A percentile compares a stretch with the other conserved stretches of the same genome.
These are phyloP conservation scores for Volutella citrinella DNA, from an alignment of 2,329 filamentous ascomycete genomes.

Conservation along the genomic window DNA sequence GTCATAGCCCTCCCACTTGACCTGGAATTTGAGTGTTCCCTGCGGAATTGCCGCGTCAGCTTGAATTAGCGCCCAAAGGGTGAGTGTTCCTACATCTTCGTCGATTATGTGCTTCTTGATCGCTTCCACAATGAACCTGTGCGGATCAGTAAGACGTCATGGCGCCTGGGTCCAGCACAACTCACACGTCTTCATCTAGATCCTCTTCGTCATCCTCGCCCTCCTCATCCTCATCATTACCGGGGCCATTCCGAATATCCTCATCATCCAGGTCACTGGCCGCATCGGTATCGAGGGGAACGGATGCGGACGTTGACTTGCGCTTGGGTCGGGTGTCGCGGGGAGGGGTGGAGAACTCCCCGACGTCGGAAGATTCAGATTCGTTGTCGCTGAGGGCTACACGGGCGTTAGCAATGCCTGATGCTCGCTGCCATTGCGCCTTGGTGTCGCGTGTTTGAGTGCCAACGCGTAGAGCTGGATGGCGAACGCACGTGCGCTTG, in stretches of 20 bases:
- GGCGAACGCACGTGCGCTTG: no score
- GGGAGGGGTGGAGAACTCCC: conserved; percentile 22
- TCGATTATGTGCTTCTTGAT: conserved; percentile 65
- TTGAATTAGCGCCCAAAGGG: no score
- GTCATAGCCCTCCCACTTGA: conserved; percentile 81
- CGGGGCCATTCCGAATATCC: conserved; percentile 28
- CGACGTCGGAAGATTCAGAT: conserved; percentile 32
- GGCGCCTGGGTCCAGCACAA: conserved; percentile 18
- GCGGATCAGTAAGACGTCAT: conserved; percentile 15
- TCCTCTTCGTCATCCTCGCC: conserved; percentile 36
- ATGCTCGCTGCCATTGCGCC: conserved; percentile 1
- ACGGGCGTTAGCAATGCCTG: conserved; percentile 16
- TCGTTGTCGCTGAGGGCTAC: conserved; percentile 38
- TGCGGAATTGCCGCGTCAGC: no score
- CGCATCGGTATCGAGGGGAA: conserved; percentile 6
- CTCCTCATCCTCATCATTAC: conserved; percentile 27
- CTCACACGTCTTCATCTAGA: conserved; percentile 43
- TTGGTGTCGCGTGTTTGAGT: conserved; percentile 1
- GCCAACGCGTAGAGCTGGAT: no score
- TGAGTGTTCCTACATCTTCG: conserved; percentile 52
- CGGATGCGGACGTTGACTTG: conserved; percentile 21
- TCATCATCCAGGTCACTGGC: conserved; percentile 16
- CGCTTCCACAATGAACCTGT: conserved; percentile 70
- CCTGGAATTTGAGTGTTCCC: conserved; percentile 59
- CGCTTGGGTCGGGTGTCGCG: conserved; percentile 14